Conservation (phyloP, 805 yeast species). For the Cephaloascus fragrans region DNA sequence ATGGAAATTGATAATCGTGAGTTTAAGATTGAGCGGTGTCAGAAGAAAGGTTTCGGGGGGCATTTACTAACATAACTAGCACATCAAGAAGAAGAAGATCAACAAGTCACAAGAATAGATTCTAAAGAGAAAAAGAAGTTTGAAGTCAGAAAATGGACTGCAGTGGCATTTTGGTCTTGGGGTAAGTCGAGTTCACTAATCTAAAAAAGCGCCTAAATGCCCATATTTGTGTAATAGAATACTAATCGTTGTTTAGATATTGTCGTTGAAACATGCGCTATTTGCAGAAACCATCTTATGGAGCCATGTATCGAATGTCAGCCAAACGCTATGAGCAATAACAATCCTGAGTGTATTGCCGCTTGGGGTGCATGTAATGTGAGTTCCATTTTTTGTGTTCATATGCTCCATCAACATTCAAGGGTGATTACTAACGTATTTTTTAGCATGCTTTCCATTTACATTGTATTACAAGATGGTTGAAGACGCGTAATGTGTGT, state of each 20-base stretch:
- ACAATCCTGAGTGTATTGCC: slow-evolving; percentile 75
- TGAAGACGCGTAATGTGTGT: slow-evolving; percentile 89
- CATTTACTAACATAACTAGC: too few relatives aligned
- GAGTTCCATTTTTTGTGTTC: slow-evolving; percentile 4
- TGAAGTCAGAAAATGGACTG: slow-evolving; percentile 96
- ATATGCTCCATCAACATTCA: too few relatives aligned
- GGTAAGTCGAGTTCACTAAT: slow-evolving; percentile 48
- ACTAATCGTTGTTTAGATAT: too few relatives aligned
- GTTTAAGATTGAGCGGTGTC: too few relatives aligned
- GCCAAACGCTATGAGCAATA: slow-evolving; percentile 56
- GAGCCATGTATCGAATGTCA: slow-evolving; percentile 97
- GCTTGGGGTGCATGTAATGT: slow-evolving; percentile 93
- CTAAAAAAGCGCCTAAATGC: too few relatives aligned
- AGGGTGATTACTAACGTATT: neutral
- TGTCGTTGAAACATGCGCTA: slow-evolving; percentile 93
- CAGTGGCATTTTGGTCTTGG: slow-evolving; percentile 99
- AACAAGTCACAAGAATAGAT: slow-evolving; percentile 14
- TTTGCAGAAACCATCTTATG: slow-evolving; percentile 96
- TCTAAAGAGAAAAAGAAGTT: slow-evolving; percentile 53
- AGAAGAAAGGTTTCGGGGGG: too few relatives aligned
- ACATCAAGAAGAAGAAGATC: slow-evolving; percentile 8
- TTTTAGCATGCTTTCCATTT: slow-evolving; percentile 84
- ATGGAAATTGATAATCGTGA: slow-evolving; percentile 23
- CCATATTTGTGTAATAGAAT: too few relatives aligned
- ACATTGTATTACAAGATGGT: slow-evolving; percentile 95